Base-by-base conservation (phyloP, 2,329 filamentous ascomycete genomes). In the Tolypocladium amazonense region DNA sequence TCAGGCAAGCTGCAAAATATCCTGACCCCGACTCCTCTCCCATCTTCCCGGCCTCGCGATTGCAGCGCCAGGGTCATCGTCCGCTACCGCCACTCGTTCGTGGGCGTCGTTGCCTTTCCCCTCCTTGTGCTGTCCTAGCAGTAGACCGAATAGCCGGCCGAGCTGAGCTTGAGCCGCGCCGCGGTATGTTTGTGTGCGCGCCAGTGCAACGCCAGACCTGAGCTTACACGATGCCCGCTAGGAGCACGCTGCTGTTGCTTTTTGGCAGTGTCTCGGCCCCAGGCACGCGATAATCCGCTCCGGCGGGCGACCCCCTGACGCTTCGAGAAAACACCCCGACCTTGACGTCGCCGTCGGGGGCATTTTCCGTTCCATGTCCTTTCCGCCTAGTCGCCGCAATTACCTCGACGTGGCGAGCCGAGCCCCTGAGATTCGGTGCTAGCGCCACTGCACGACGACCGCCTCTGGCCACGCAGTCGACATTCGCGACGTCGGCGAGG, bases 241-340 rank as follows among this genome's bases (percentile, higher is more conserved):
- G 47, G 47, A 52, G 27, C 47, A 9, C 11, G 8, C 11, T 52
- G 52, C 45, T 54, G 58, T 56, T 60, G 56, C 56, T 62, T 58
- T 57, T 57, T 33, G 33, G 27, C 54, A 56, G 52, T 60, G 59
- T 61, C 59, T 59, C 53, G 61, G 53, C 37, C 58, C 43, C 45
- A 47, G 45, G 39, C 54, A 33, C 45, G 50, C 58, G 33, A 59
- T 59, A 56, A 53, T 59, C 41, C 54, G 37, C 38, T 58, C 56
- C 41, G 56, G 39, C 33, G 30, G 18, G n/a, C 56, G 14, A 57
- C 39, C 56, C 41, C 57, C 57, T 58, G 57, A 23, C 47, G 9
- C 2, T 41, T 58, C 15, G 18, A 53, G n/a, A 37, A 30, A n/a
- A 37, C 15, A 35, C 12, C 39, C n/a, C 58, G 58, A 56, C 27